Base-by-base conservation (phyloP, 257 asterid genomes). In the Capsicum pubescens region DNA sequence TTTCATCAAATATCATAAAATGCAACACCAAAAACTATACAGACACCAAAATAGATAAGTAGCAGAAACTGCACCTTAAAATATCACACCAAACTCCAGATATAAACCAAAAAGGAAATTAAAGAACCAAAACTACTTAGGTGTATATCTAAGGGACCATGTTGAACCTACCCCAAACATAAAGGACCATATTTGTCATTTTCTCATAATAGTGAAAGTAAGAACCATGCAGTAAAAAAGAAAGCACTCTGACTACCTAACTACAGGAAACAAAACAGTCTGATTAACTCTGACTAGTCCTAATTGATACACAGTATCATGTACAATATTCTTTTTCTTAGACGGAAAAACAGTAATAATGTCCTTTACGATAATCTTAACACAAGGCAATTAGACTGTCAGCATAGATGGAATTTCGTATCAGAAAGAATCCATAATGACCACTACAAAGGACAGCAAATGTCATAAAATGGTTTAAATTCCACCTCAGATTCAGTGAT, bases 401-500 rank as follows among this genome's bases (percentile, higher is more conserved):
- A 77, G 21, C 48, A 77, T 77, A 74, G 14, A 82, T 57, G 36
- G 56, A 58, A 82, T 21, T 82, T 68, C 54, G 6, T 66, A 35
- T 17, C 50, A 68, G 68, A 82, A 68, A 82, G 15, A 64, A 66
- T 56, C 66, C 69, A 54, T 52, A 56, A 70, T 82, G 69, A 82
- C 80, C 63, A 82, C 68, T 57, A 32, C 39, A 77, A 9, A 64
- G 82, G 61, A 26, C 64, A 77, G 82, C 36, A 67, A 19, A 35
- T 56, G 52, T 54, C 39, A 52, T 55, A 76, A 64, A 79, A 21
- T 46, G 50, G 84, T 72, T 84, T 66, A 78, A 79, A 26, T 52
- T 71, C 74, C 87, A 97, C 99, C 98, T 97, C 99, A 74, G 99
- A 91, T 87, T 97, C 99, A 78, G 98, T 97, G 76, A 90, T 89